Evolutionary conservation across 2,329 filamentous ascomycete species (phyloP).

Genomic region (Aspergillus proliferans): DNA sequence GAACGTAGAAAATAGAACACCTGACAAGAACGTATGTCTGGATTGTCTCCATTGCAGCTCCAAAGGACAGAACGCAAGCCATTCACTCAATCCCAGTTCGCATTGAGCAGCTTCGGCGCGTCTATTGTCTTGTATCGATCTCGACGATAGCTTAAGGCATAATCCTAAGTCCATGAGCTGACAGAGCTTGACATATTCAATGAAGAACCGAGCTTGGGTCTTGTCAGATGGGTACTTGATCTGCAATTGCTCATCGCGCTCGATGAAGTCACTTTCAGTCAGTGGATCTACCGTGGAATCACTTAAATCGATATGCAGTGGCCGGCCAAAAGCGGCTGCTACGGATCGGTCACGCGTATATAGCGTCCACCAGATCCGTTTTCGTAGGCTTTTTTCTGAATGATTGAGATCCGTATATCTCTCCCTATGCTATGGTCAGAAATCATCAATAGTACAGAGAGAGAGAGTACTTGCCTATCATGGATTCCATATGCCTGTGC

Average conservation of each 20-base stretch:
- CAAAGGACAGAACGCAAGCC: constrained; percentile 8
- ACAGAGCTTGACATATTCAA: constrained; percentile 10
- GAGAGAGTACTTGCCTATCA: constrained; percentile 1
- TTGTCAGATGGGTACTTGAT: neutral
- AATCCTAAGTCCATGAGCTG: constrained; percentile 11
- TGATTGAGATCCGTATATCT: constrained; percentile 3
- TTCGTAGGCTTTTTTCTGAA: constrained; percentile 3
- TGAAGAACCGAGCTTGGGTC: constrained; percentile 5
- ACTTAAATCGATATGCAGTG: constrained; percentile 7
- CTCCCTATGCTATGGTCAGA: constrained; percentile 3
- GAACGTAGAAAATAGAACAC: constrained; percentile 6
- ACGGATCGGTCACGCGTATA: constrained; percentile 11
- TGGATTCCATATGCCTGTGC: constrained; percentile 8
- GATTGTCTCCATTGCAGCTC: constrained; percentile 7
- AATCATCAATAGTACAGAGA: neutral
- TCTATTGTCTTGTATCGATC: constrained; percentile 3
- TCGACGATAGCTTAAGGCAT: constrained; percentile 6
- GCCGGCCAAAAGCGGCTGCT: constrained; percentile 11
- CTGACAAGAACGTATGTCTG: constrained; percentile 5
- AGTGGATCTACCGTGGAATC: constrained; percentile 7
- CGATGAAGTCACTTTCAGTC: constrained; percentile 6
- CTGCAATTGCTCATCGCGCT: constrained; percentile 2
- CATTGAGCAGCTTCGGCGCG: constrained; percentile 7
- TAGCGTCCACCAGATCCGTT: constrained; percentile 12
- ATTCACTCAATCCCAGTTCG: constrained; percentile 9